Conservation (phyloP, 495 filamentous ascomycete genomes). For the Tirmania nivea region DNA sequence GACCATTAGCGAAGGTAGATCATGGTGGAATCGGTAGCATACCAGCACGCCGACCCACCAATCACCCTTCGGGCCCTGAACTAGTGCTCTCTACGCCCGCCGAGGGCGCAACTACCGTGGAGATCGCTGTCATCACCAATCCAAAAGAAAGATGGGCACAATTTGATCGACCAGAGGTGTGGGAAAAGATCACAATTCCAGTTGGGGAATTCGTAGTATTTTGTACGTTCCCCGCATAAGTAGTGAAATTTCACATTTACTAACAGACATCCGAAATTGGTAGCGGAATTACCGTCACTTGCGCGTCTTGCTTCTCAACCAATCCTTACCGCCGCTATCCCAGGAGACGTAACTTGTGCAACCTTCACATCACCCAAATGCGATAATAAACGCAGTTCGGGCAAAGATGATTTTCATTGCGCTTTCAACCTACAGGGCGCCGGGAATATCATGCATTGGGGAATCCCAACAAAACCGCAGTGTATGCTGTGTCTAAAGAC, state of each 20-base stretch:
- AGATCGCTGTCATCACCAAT: background rate
- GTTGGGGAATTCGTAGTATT: background rate
- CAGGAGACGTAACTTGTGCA: background rate
- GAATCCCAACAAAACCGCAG: background rate
- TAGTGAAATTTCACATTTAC: background rate
- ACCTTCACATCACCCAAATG: background rate
- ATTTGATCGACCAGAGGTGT: conserved; percentile 4
- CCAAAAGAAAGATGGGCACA: background rate
- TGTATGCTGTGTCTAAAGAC: background rate
- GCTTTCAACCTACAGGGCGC: background rate
- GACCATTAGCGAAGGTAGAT: too few species aligned
- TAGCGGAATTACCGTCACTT: background rate
- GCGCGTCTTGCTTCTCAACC: background rate
- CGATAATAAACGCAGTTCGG: background rate
- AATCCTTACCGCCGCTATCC: background rate
- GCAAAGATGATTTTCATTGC: background rate
- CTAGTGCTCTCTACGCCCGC: background rate
- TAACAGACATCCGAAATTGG: background rate
- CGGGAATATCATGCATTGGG: background rate
- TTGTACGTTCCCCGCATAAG: background rate
- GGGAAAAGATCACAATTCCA: background rate
- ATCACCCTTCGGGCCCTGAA: background rate
- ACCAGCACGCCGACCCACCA: too few species aligned
- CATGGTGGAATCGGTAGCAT: too few species aligned
- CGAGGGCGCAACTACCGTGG: background rate